Percentiles rank a stretch among this genome's conserved stretches.
phyloP scores from a whole-genome alignment of 225 moss, liverwort and hornwort species.

The Takakia lepidozioides region DNA sequence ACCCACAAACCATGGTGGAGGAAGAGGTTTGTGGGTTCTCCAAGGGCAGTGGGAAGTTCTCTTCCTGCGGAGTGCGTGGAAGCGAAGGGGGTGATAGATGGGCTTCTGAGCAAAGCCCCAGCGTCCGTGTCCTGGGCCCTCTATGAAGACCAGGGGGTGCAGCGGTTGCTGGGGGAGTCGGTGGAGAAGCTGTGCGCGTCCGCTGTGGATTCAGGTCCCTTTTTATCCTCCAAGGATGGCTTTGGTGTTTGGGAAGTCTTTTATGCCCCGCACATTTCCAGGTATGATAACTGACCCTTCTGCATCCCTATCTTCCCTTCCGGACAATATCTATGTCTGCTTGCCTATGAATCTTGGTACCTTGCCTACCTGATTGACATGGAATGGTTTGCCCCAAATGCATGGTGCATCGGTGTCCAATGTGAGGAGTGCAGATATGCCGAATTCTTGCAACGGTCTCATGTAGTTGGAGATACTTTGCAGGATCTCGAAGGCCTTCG shows the following conservation, averaged over 20 bases:
- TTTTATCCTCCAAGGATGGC: constrained; percentile 20
- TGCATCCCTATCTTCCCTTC: too few species aligned
- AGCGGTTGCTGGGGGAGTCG: constrained; percentile 20
- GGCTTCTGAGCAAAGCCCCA: constrained; percentile 10
- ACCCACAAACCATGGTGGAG: too few species aligned
- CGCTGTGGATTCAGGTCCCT: constrained; percentile 29
- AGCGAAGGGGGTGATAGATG: constrained; percentile 37
- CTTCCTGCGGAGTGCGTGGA: constrained; percentile 8
- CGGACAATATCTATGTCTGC: too few species aligned
- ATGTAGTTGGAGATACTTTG: too few species aligned
- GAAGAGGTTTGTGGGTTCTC: too few species aligned
- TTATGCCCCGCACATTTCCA: constrained; percentile 46
- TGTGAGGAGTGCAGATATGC: too few species aligned
- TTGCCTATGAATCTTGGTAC: too few species aligned
- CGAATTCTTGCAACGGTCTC: not conserved
- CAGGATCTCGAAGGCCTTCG: constrained; percentile 22
- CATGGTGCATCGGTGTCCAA: too few species aligned
- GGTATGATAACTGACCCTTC: too few species aligned
- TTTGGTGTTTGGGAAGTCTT: constrained; percentile 55
- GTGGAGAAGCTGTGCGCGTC: constrained; percentile 27
- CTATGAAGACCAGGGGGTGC: constrained; percentile 27
- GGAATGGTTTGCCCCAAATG: too few species aligned
- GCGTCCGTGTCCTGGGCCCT: constrained; percentile 33
- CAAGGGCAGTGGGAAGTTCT: too few species aligned
- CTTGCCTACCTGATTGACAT: too few species aligned